Percentiles rank a stretch among this genome's conserved stretches.
Evolutionary conservation across 805 yeast genomes (phyloP).

Genomic region (Candida easanensis): DNA sequence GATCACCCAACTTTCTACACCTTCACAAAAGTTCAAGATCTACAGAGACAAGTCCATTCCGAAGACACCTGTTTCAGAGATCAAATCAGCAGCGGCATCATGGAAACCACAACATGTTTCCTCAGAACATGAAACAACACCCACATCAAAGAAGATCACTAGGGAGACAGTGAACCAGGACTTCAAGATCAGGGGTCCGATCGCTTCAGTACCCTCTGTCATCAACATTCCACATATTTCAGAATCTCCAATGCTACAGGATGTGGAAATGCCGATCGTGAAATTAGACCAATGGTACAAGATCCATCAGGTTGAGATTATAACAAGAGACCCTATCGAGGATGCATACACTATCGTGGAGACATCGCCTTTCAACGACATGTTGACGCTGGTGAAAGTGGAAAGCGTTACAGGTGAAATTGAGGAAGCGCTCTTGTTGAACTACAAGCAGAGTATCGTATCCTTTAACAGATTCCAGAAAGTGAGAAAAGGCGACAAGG

Average conservation of each 20-base stretch:
- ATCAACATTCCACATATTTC: slow-evolving; percentile 1
- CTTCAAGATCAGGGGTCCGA: slow-evolving; percentile 1
- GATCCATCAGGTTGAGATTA: slow-evolving; percentile 15
- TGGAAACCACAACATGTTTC: slow-evolving; percentile 1
- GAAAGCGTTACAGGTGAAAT: background rate
- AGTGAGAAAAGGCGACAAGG: slow-evolving; percentile 15
- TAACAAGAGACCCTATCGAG: background rate
- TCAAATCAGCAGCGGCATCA: background rate
- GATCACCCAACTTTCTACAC: slow-evolving; percentile 6
- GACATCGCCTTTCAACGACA: slow-evolving; percentile 13
- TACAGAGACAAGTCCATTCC: slow-evolving; percentile 1
- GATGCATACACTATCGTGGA: slow-evolving; percentile 6
- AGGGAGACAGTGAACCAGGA: slow-evolving; percentile 1
- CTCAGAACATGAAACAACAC: background rate
- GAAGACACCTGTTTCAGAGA: slow-evolving; percentile 8
- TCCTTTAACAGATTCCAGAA: slow-evolving; percentile 10
- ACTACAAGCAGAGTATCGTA: slow-evolving; percentile 16
- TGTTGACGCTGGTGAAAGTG: slow-evolving; percentile 11
- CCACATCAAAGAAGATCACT: slow-evolving; percentile 2
- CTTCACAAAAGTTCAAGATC: slow-evolving; percentile 2
- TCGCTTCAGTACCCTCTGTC: background rate
- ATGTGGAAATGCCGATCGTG: slow-evolving; percentile 18
- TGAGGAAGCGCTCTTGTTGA: slow-evolving; percentile 14
- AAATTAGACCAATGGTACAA: slow-evolving; percentile 24
- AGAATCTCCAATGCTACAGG: slow-evolving; percentile 5